Evolutionary conservation across 192 early-diverging fungal species (phyloP).

Genomic region (Coemansia sp.): DNA sequence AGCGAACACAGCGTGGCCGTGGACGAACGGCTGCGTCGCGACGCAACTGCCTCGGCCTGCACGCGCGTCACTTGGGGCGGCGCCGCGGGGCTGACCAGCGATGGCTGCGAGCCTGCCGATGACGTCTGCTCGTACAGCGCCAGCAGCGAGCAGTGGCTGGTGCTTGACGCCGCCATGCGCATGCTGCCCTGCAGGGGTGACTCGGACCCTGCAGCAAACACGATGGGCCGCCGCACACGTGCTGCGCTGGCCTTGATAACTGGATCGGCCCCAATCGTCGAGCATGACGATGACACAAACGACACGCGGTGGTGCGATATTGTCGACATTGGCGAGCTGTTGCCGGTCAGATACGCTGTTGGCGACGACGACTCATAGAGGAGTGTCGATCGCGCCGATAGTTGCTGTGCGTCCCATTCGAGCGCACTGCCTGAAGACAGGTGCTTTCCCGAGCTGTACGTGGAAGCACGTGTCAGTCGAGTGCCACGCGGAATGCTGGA

Average conservation of each 20-base stretch:
- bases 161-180: not conserved
- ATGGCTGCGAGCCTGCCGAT: conserved; percentile 10
- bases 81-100: conserved; percentile 38
- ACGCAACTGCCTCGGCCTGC: conserved; percentile 36
- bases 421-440: conserved; percentile 20
- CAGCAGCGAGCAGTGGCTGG: conserved; percentile 33
- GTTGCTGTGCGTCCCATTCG: conserved; percentile 31
- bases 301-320: conserved; percentile 43
- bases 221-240: conserved; percentile 15
- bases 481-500: conserved; percentile 6
- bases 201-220: conserved; percentile 8
- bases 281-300: conserved; percentile 48
- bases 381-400: conserved; percentile 36
- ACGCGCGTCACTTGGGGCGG: conserved; percentile 46
- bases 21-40: conserved; percentile 4
- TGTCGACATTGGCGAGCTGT: conserved; percentile 32
- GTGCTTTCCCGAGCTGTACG: conserved; percentile 21
- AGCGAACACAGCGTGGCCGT: conserved; percentile 43
- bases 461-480: conserved; percentile 3
- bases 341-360: conserved; percentile 3
- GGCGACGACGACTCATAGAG: conserved; percentile 35
- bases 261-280: conserved; percentile 39
- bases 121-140: conserved; percentile 24
- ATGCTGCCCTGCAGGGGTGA: not conserved
- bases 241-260: conserved; percentile 6